A percentile compares a stretch with the other conserved stretches of the same genome.
These are phyloP conservation scores for Tylopilus cervinicoccineus DNA, from an alignment of 768 basidiomycete genomes.

Conservation along the genomic window DNA sequence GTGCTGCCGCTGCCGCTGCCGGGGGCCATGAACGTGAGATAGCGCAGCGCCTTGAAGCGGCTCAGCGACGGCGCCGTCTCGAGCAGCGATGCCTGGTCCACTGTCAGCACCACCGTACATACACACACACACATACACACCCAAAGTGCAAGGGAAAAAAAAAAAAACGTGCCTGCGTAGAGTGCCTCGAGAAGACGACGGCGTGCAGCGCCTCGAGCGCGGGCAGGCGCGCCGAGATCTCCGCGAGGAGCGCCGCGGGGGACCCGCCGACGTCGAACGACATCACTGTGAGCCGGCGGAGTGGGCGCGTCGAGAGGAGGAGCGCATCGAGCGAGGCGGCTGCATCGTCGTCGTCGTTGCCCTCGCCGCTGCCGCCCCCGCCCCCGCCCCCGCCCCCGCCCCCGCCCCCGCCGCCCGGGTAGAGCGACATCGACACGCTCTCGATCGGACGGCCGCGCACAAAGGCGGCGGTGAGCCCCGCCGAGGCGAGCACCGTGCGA, in stretches of 20 bases:
- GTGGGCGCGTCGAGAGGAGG: conserved; percentile 32
- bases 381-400: too few relatives aligned
- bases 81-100: conserved; percentile 43
- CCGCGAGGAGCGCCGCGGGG: conserved; percentile 42
- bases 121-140: too few relatives aligned
- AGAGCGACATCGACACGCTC: conserved; percentile 50
- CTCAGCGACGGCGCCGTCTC: conserved; percentile 38
- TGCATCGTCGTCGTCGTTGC: too few relatives aligned
- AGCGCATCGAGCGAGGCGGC: conserved; percentile 44
- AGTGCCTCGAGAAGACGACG: conserved; percentile 50
- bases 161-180: conserved; percentile 39
- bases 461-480: conserved; percentile 42
- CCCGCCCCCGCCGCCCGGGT: too few relatives aligned
- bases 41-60: conserved; percentile 42
- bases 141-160: too few relatives aligned
- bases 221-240: conserved; percentile 45
- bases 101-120: too few relatives aligned
- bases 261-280: conserved; percentile 50
- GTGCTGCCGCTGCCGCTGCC: too few relatives aligned
- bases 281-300: conserved; percentile 54
- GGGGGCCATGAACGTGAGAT: conserved; percentile 60
- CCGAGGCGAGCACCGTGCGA: conserved; percentile 52
- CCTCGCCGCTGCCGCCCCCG: too few relatives aligned
- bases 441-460: conserved; percentile 47
- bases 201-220: conserved; percentile 58